A percentile compares a stretch with the other conserved stretches of the same genome.
These are phyloP conservation scores for Beauveria pseudobassiana DNA, from an alignment of 2,329 filamentous ascomycete genomes.

Conservation along the genomic window DNA sequence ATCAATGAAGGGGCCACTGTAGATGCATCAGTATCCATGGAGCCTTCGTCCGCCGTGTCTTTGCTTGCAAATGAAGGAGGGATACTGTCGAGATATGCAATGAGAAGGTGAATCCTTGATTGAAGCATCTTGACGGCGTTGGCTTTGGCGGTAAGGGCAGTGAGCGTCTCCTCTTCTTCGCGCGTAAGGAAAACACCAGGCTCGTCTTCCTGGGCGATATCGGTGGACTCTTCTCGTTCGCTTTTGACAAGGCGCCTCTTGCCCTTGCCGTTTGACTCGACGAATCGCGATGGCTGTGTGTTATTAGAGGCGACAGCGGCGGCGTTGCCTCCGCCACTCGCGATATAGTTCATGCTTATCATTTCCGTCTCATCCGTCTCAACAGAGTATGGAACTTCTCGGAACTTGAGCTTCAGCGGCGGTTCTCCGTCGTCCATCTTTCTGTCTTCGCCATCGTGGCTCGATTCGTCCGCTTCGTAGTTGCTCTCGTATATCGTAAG, in stretches of 20 bases:
- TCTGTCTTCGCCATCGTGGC: conserved; percentile 54
- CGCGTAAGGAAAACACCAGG: conserved; percentile 37
- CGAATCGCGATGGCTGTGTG: conserved; percentile 33
- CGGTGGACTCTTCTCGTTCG: conserved; percentile 21
- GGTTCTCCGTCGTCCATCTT: conserved; percentile 61
- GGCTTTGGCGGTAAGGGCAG: conserved; percentile 71
- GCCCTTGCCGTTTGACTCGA: conserved; percentile 45
- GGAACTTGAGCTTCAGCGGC: conserved; percentile 62
- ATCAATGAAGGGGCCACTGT: conserved; percentile 51
- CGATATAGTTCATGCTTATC: conserved; percentile 93
- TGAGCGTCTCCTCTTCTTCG: conserved; percentile 55
- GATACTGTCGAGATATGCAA: conserved; percentile 67
- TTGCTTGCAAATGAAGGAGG: conserved; percentile 57
- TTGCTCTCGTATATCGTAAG: conserved; percentile 86
- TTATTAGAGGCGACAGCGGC: conserved; percentile 46
- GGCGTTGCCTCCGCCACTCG: conserved; percentile 75
- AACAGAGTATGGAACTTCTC: conserved; percentile 75
- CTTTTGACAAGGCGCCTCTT: conserved; percentile 37
- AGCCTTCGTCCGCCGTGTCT: conserved; percentile 21
- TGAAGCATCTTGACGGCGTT: conserved; percentile 94
- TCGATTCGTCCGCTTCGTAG: conserved; percentile 60
- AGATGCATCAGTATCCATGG: conserved; percentile 25
- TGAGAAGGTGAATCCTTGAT: conserved; percentile 63
- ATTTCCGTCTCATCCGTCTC: conserved; percentile 96
- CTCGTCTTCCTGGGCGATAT: conserved; percentile 16